phyloP scores from a whole-genome alignment of 441 rosid genomes.

The Brassica hybrid region DNA sequence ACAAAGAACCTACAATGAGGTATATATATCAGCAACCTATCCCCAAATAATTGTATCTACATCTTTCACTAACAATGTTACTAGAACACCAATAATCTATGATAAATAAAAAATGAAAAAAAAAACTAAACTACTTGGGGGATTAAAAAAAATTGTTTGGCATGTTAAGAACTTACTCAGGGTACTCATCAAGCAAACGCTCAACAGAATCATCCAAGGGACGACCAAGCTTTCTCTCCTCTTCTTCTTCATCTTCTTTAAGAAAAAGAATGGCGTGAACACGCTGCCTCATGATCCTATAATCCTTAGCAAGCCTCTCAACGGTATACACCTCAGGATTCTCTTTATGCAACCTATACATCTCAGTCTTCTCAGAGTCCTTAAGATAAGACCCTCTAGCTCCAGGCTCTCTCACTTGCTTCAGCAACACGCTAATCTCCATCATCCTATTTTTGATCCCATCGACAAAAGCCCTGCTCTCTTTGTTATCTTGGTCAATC shows the following conservation, averaged over 20 bases:
- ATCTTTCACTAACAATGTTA: background rate
- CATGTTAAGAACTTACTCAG: constrained; percentile 62
- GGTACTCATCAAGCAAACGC: constrained; percentile 80
- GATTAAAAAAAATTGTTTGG: background rate
- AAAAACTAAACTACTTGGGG: no score
- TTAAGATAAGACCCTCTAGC: constrained; percentile 83
- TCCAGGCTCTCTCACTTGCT: constrained; percentile 85
- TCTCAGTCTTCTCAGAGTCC: constrained; percentile 87
- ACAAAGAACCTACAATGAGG: constrained; percentile 16
- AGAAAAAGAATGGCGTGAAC: constrained; percentile 96
- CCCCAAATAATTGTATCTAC: background rate
- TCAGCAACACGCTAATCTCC: constrained; percentile 59
- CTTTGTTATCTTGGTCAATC: constrained; percentile 50
- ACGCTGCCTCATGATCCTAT: constrained; percentile 88
- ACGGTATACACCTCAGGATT: constrained; percentile 78
- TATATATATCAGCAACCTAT: background rate
- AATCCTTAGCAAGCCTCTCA: constrained; percentile 84
- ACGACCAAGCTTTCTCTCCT: constrained; percentile 80
- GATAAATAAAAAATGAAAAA: background rate
- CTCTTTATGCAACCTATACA: constrained; percentile 83
- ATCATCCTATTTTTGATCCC: constrained; percentile 62
- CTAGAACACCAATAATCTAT: background rate
- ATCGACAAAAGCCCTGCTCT: constrained; percentile 55
- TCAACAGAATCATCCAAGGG: constrained; percentile 90
- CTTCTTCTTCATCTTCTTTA: constrained; percentile 84